Evolutionary conservation across 2,329 filamentous ascomycete species (phyloP).

Genomic region (Tympanopsis confertula): DNA sequence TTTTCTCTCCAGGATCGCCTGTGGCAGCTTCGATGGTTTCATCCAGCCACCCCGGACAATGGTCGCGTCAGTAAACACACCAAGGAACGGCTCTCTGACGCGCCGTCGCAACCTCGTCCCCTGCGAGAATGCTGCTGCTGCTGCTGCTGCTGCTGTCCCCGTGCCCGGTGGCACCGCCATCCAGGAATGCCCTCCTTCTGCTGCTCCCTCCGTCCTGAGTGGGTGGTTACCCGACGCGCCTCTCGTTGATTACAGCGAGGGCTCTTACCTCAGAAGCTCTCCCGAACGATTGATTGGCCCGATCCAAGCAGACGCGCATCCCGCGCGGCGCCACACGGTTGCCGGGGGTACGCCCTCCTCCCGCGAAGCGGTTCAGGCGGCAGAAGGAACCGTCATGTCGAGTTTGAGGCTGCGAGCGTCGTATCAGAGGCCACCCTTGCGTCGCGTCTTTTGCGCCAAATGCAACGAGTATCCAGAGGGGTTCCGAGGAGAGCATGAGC

Average conservation of each 20-base stretch:
- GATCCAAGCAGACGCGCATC: constrained; percentile 13
- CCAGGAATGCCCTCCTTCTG: too few relatives aligned
- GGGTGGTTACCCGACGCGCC: background rate
- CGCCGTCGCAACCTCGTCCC: too few relatives aligned
- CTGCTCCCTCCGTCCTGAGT: background rate
- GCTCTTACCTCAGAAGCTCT: constrained; percentile 10
- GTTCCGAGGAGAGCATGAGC: constrained; percentile 82
- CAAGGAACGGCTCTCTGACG: too few relatives aligned
- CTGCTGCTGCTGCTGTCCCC: background rate
- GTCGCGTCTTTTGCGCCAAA: constrained; percentile 64
- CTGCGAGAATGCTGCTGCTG: background rate
- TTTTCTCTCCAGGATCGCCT: constrained; percentile 30
- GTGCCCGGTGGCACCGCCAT: too few relatives aligned
- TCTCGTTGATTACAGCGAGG: background rate
- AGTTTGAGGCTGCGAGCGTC: constrained; percentile 25
- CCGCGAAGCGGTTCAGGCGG: constrained; percentile 22
- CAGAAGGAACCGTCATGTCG: constrained; percentile 5
- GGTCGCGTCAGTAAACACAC: too few relatives aligned
- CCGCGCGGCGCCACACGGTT: constrained; percentile 30
- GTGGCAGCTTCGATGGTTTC: constrained; percentile 26
- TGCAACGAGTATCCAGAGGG: constrained; percentile 77
- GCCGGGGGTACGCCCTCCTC: constrained; percentile 30
- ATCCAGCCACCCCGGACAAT: constrained; percentile 23
- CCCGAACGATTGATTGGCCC: constrained; percentile 17
- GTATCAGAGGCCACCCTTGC: constrained; percentile 45